phyloP scores from a whole-genome alignment of 2,329 filamentous ascomycete species.

The Aspergillus tubingensis region DNA sequence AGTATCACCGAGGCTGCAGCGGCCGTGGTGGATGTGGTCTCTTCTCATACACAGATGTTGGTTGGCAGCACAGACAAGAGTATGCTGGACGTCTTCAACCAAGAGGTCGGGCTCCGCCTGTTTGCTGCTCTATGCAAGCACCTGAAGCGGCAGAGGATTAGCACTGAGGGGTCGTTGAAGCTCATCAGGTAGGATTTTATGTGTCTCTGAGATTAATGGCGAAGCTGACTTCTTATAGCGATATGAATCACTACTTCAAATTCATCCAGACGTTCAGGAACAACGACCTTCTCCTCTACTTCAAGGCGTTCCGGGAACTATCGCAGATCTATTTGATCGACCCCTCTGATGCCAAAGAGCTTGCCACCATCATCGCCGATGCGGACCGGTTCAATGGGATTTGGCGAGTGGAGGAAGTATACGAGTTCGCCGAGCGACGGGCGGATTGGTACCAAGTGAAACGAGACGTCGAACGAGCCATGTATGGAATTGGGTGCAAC shows the following conservation, averaged over 20 bases:
- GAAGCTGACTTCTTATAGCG: constrained; percentile 52
- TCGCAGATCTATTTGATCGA: constrained; percentile 96
- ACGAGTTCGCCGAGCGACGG: constrained; percentile 90
- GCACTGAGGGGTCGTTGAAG: constrained; percentile 83
- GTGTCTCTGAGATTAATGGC: neutral
- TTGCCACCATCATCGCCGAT: constrained; percentile 93
- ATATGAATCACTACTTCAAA: constrained; percentile 90
- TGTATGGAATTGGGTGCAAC: constrained; percentile 90
- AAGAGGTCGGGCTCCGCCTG: constrained; percentile 89
- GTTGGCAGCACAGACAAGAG: constrained; percentile 95
- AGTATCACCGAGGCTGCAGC: constrained; percentile 78
- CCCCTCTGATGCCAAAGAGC: constrained; percentile 81
- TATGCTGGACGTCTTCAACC: constrained; percentile 97
- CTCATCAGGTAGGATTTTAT: constrained; percentile 65
- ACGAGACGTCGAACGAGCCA: constrained; percentile 86
- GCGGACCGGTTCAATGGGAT: constrained; percentile 86
- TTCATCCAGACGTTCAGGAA: constrained; percentile 83
- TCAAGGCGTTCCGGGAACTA: constrained; percentile 85
- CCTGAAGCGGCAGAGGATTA: constrained; percentile 91
- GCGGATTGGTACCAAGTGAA: constrained; percentile 95
- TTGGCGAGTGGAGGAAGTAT: constrained; percentile 93
- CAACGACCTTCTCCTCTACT: constrained; percentile 82
- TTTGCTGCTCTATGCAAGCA: constrained; percentile 95
- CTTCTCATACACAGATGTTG: constrained; percentile 88
- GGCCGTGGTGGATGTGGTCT: constrained; percentile 81